Base-by-base conservation (phyloP, 2,329 filamentous ascomycete genomes). In the Talaromyces sp. region DNA sequence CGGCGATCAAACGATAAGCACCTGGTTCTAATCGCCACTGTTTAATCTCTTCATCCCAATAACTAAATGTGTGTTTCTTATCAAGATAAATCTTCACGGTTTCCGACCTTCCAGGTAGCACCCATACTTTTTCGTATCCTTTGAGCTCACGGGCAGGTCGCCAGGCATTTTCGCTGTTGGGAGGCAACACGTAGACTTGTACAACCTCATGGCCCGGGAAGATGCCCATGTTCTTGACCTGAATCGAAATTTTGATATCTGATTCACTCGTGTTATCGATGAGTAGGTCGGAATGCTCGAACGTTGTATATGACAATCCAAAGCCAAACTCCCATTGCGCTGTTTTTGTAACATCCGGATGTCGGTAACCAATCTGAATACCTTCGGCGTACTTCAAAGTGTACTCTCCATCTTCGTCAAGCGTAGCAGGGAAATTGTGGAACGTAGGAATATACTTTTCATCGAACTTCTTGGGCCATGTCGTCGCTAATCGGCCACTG, bases 341-440 rank as follows among this genome's bases (percentile, higher is more conserved):
- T 0, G 83, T 81, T 8, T 87, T 82, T 37, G 87, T 82, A 19
- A 85, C 88, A 72, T 95, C 91, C 74, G 92, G 94, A 80, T 88
- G 92, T 24, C 90, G 84, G 79, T 95, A 95, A 2, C 91, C 91
- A 45, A 94, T 82, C 74, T 91, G 94, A 56, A 95, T 82, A 67
- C 91, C 91, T 76, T 95, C 91, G 54, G 89, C 90, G 73, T 94
- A 95, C 1, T 92, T 80, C 0, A 89, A 84, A 49, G 89, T 86
- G 41, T 88, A 87, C 75, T 94, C 90, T 14, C 84, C 84, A 41
- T 83, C 80, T 76, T 87, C 93, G 80, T 92, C 93, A 70, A 92
- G 82, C 77, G 88, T 39, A 62, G 88, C 88, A 0, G 87, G 87
- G 87, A 88, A 92, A 75, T 89, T 91, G 75, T 89, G 84, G 76